Evolutionary conservation across 2,329 filamentous ascomycete species (phyloP), one percentile per base, ranked within the genome.

Genomic region (Fonsecaea monophora): DNA sequence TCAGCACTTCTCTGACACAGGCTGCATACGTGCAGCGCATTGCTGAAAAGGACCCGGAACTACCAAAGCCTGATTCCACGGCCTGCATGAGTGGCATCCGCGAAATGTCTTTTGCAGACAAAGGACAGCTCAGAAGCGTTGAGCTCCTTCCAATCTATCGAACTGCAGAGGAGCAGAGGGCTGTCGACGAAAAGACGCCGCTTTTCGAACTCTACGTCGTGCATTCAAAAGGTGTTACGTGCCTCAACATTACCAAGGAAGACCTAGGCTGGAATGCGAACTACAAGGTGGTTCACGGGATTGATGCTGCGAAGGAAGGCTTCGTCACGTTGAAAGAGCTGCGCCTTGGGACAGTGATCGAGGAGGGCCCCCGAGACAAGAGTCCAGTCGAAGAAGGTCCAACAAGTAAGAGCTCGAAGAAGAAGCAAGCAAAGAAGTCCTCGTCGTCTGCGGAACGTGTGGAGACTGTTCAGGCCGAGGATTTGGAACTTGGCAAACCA

Each of bases 191-290:
- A 25, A 90, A 95, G 70, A 87, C 87, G 15, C 88, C 90, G 0
- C 81, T 97, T 13, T 98, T 99, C 75, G 95, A 99, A 81, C 85
- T 99, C 9, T 99, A 99, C 77, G 91, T 92, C 37, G 96, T 97
- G 90, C 94, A 99, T 78, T 97, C 95, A 10, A 96, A 93, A 81
- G 95, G 95, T 68, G 93, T 98, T n/a, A 94, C 94, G 18, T 94
- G 92, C 74, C 78, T 98, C 61, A 89, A 89, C 70, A 88, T 99
- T 77, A 94, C 91, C 77, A 92, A 94, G 76, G 87, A 89, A 60
- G 94, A 98, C 78, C 84, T 99, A 57, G 95, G 96, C 35, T 98
- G 94, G 94, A 90, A 90, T 73, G 87, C 88, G 73, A 92, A 97
- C 69, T 94, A 93, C 79, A 96, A 96, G 82, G 91, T 96, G 61